A percentile compares a stretch with the other conserved stretches of the same genome.
These are phyloP conservation scores for Entomortierella lignicola DNA, from an alignment of 192 early-diverging fungal species.

Conservation along the genomic window DNA sequence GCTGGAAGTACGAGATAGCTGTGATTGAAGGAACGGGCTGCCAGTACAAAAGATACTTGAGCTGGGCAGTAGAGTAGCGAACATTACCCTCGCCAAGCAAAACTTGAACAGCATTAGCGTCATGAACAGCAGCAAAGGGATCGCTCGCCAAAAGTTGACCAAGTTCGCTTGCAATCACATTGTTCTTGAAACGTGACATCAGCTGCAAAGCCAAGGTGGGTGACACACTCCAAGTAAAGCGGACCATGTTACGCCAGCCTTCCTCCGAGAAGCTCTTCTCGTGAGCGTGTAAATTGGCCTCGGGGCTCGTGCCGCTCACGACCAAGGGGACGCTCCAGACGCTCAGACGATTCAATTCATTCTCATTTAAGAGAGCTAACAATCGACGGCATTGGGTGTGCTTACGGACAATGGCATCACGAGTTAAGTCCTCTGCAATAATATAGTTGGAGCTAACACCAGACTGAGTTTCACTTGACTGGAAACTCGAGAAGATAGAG, in stretches of 20 bases:
- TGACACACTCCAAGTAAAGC: constrained; percentile 86
- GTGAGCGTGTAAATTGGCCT: constrained; percentile 32
- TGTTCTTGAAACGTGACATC: constrained; percentile 76
- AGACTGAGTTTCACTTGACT: constrained; percentile 14
- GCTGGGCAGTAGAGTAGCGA: constrained; percentile 31
- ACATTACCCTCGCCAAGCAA: constrained; percentile 72
- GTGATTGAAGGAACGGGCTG: constrained; percentile 89
- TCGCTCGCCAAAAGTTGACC: constrained; percentile 70
- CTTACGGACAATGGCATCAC: constrained; percentile 64
- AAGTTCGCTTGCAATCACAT: constrained; percentile 74
- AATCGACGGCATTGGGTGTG: constrained; percentile 67
- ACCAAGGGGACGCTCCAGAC: constrained; percentile 84
- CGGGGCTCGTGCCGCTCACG: constrained; percentile 22
- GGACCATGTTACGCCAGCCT: constrained; percentile 80
- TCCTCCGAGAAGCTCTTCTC: constrained; percentile 63
- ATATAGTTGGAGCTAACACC: constrained; percentile 36
- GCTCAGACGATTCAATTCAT: constrained; percentile 84
- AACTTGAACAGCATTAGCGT: constrained; percentile 78
- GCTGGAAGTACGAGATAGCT: constrained; percentile 83
- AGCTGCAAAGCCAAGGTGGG: constrained; percentile 88
- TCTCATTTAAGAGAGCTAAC: constrained; percentile 87
- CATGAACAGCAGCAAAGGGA: constrained; percentile 72
- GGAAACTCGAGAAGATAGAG: constrained; percentile 60
- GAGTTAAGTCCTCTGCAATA: constrained; percentile 57
- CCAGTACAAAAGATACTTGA: constrained; percentile 89